Evolutionary conservation across 2,329 filamentous ascomycete genomes (phyloP), one percentile per base, ranked within the genome.

Genomic region (Scortechinia acanthostroma): DNA sequence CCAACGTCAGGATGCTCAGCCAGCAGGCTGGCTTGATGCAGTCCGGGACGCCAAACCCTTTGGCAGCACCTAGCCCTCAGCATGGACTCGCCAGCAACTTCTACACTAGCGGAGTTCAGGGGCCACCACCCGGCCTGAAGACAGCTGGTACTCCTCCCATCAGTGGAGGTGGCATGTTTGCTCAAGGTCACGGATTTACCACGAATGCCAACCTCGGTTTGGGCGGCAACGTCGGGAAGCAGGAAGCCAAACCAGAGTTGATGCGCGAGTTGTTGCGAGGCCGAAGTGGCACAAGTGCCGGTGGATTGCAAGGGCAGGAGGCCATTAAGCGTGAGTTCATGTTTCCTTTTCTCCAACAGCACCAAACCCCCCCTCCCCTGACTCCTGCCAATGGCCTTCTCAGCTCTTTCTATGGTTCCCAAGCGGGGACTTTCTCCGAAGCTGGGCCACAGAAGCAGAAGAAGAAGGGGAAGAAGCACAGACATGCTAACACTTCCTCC

Each of bases 381-480:
- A 40, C 35, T 19, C 35, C 35, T 19, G 17, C 17, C 10, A 40
- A 40, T 40, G 35, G 35, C 35, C 35, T 40, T 40, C 35, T 40
- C 35, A 40, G 35, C 35, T 40, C 35, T 40, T 40, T 40, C 35
- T 40, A 40, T 40, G 35, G 35, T 6, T 6, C 6, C 35, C 35
- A 40, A 17, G 20, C 35, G 17, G 35, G 35, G 10, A 19, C 35
- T 6, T 13, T 6, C 10, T 17, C 35, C 17, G 35, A 40, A 10
- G 6, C 35, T 40, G 35, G 91, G 83, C 90, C 95, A 66, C 83
- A 85, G 73, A 85, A 88, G 74, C 94, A 95, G 84, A 90, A 94
- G 81, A 95, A 95, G 86, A 96, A 95, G 83, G 95, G 95, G 89
- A 96, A 95, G 83, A 96, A 96, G 89, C 91, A 96, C 80, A 94